Percentiles rank a stretch among this genome's conserved stretches.
phyloP scores from a whole-genome alignment of 169 alveolate genomes.

The Eimeria sp. region DNA sequence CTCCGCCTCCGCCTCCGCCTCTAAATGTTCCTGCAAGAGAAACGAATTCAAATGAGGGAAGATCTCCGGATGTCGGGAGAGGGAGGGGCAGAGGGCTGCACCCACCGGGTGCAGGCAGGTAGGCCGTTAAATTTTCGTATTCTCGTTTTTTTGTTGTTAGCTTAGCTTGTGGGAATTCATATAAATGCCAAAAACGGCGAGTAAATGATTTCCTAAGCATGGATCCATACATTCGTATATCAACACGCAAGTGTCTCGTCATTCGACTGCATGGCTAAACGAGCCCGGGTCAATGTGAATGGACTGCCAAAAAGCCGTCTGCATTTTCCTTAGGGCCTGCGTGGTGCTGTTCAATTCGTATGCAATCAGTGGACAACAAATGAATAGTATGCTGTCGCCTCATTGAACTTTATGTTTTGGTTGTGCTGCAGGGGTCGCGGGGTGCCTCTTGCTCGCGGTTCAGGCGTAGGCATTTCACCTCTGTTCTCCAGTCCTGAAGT shows the following conservation, averaged over 20 bases:
- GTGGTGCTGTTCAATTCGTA: not conserved
- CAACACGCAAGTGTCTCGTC: not conserved
- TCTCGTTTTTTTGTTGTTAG: too few species aligned
- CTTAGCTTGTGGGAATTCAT: not conserved
- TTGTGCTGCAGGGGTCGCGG: slow-evolving; percentile 17
- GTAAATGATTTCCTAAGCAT: not conserved
- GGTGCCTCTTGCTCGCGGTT: slow-evolving; percentile 28
- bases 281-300: not conserved
- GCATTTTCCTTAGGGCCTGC: not conserved
- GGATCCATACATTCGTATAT: not conserved
- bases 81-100: slow-evolving; percentile 70
- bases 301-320: not conserved
- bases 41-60: not conserved
- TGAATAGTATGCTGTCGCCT: not conserved
- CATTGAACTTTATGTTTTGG: not conserved
- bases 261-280: not conserved
- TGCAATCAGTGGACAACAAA: not conserved
- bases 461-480: slow-evolving; percentile 46
- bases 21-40: not conserved
- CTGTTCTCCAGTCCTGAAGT: not conserved
- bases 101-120: slow-evolving; percentile 54
- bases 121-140: not conserved
- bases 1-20: not conserved
- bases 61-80: not conserved
- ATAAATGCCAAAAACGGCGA: not conserved